Evolutionary conservation across 2,329 filamentous ascomycete genomes (phyloP).

Genomic region (Pseudohalonectria lignicola): DNA sequence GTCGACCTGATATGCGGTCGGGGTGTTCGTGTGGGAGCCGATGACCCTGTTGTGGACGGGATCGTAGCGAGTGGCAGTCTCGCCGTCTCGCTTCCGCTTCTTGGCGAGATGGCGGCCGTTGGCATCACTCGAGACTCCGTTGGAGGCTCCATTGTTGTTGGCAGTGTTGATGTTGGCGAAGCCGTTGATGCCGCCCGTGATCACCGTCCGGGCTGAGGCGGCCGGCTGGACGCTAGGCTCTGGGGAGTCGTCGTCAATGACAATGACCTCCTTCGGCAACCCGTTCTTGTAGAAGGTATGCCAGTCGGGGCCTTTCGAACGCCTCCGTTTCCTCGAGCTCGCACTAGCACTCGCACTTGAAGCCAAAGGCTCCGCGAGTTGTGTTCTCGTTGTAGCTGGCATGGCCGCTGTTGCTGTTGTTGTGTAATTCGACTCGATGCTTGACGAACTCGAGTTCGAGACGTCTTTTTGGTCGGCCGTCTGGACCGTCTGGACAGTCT

Average conservation of each 20-base stretch:
- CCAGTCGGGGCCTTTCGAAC: constrained; percentile 63
- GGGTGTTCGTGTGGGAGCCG: constrained; percentile 54
- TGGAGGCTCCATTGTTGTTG: constrained; percentile 10
- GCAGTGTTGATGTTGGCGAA: constrained; percentile 15
- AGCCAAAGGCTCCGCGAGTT: constrained; percentile 10
- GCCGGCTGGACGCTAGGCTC: constrained; percentile 33
- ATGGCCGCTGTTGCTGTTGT: constrained; percentile 8
- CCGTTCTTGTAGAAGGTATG: constrained; percentile 73
- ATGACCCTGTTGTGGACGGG: constrained; percentile 57
- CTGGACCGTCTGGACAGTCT: no score
- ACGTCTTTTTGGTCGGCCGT: no score
- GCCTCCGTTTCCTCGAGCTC: constrained; percentile 37
- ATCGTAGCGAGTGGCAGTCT: constrained; percentile 48
- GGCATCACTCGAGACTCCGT: constrained; percentile 14
- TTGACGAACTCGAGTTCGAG: constrained; percentile 1
- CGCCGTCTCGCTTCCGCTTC: constrained; percentile 59
- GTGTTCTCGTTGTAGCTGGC: constrained; percentile 11
- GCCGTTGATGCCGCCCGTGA: constrained; percentile 21
- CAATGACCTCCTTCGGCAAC: constrained; percentile 72
- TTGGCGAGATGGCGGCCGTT: constrained; percentile 48
- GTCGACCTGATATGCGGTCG: constrained; percentile 51
- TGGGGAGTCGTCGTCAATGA: constrained; percentile 65
- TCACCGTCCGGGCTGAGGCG: constrained; percentile 14
- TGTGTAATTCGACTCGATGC: not conserved
- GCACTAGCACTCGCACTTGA: no score